These are phyloP conservation scores for slime mould (Dictyostelium discoideum) DNA, from an alignment of 78 protist species.

Conservation along the genomic window DNA sequence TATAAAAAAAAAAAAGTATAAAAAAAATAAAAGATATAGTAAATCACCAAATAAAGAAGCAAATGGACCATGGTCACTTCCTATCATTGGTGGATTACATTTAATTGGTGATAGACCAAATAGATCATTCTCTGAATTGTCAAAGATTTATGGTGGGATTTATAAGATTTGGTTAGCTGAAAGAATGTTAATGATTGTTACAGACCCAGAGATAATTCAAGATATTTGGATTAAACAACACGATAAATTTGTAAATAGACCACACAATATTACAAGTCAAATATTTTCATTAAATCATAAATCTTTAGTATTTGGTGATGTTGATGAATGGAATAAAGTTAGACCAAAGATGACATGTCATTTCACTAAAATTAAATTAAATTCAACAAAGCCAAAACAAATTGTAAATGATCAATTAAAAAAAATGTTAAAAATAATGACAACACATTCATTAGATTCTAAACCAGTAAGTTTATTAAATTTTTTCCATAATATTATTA, in stretches of 20 bases:
- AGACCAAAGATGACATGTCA: not conserved
- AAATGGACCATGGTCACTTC: constrained; percentile 42
- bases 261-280: not conserved
- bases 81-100: constrained; percentile 36
- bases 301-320: not conserved
- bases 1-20: not conserved
- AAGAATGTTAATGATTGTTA: not conserved
- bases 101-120: constrained; percentile 9
- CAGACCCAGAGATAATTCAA: constrained; percentile 6
- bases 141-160: constrained; percentile 12
- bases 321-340: not conserved
- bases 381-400: not conserved
- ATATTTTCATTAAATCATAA: not conserved
- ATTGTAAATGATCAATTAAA: not conserved
- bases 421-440: not conserved
- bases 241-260: constrained; percentile 21
- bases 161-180: constrained; percentile 35
- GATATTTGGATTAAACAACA: constrained; percentile 34
- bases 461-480: not conserved
- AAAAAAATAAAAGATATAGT: not conserved
- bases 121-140: not conserved
- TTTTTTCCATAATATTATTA: too few species aligned
- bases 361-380: not conserved
- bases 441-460: not conserved
- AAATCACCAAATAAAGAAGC: not conserved